phyloP scores from a whole-genome alignment of 106 monocot species.

The Cymbidium sinense region DNA sequence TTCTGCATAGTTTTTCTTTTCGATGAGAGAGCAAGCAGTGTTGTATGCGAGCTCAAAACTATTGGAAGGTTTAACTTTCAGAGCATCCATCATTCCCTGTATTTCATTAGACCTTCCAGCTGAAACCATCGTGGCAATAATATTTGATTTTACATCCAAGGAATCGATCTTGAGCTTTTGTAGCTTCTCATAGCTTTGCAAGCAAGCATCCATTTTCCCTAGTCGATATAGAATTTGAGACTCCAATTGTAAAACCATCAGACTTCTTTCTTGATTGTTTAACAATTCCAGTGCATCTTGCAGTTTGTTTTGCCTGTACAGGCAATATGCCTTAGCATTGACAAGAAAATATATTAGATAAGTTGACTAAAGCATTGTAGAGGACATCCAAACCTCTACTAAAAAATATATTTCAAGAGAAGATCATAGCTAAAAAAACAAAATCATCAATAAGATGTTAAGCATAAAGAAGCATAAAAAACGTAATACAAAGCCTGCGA shows the following conservation, averaged over 20 bases:
- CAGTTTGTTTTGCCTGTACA: slow-evolving; percentile 89
- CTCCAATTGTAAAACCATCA: slow-evolving; percentile 72
- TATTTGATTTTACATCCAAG: slow-evolving; percentile 75
- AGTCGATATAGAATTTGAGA: slow-evolving; percentile 85
- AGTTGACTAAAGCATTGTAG: background rate
- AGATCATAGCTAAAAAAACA: background rate
- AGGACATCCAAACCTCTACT: background rate
- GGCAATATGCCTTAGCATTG: slow-evolving; percentile 79
- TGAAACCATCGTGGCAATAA: slow-evolving; percentile 72
- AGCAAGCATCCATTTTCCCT: slow-evolving; percentile 78
- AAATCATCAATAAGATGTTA: background rate
- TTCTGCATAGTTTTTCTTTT: slow-evolving; percentile 64
- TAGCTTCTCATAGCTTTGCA: slow-evolving; percentile 78
- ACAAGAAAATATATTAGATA: background rate
- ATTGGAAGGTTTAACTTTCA: slow-evolving; percentile 71
- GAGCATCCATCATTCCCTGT: slow-evolving; percentile 66
- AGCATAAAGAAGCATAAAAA: background rate
- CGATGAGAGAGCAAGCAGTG: slow-evolving; percentile 79
- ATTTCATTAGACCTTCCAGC: slow-evolving; percentile 81
- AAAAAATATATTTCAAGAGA: background rate
- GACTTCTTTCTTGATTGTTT: slow-evolving; percentile 52
- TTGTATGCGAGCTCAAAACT: slow-evolving; percentile 93
- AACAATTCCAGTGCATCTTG: slow-evolving; percentile 61
- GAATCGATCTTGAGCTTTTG: slow-evolving; percentile 87
- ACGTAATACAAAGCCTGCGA: background rate